Base-by-base conservation (phyloP, 495 filamentous ascomycete genomes). In the Halenospora varia region DNA sequence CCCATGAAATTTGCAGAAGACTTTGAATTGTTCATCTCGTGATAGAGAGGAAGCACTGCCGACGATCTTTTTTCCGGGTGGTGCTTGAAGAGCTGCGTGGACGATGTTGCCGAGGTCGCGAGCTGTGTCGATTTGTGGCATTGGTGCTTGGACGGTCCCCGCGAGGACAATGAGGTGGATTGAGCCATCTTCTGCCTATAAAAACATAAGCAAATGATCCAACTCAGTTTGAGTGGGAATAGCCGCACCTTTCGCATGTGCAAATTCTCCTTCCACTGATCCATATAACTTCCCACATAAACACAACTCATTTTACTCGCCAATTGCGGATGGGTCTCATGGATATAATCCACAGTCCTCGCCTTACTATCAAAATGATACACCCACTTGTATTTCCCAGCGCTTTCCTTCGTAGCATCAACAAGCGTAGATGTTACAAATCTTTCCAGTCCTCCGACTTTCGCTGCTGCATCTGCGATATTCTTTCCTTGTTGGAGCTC, bases 401-500 rank as follows among this genome's bases (percentile, higher is more conserved):
- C 51, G 50, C 59, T 69, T 26, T 58, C 41, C 63, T 72, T 70
- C 0, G 47, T 63, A 17, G 66, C 63, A 61, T 74, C 66, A 3
- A 62, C 53, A 15, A 78, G 59, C 9, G 66, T 63, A 4, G 66
- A 71, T 48, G 69, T 66, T 10, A 80, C 59, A 44, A 82, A 68
- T 26, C 79, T 66, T 48, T 81, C 72, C 18, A 82, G 62, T 2
- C 53, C 59, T 10, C 44, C 49, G 48, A 76, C 60, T 1, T 62
- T 66, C 6, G 78, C 75, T 17, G 77, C 78, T 3, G 75, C 75
- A 57, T 81, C 72, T 4, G 71, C 73, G 17, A 79, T 68, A 47
- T 78, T 82, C 55, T 74, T 77, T 2, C 73, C 74, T 39, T 81
- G 74, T 24, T 65, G 62, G 2, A 79, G 49, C 56, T 83, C 80